Evolutionary conservation across 495 filamentous ascomycete genomes (phyloP).

Genomic region (Lasiosphaeria miniovina): DNA sequence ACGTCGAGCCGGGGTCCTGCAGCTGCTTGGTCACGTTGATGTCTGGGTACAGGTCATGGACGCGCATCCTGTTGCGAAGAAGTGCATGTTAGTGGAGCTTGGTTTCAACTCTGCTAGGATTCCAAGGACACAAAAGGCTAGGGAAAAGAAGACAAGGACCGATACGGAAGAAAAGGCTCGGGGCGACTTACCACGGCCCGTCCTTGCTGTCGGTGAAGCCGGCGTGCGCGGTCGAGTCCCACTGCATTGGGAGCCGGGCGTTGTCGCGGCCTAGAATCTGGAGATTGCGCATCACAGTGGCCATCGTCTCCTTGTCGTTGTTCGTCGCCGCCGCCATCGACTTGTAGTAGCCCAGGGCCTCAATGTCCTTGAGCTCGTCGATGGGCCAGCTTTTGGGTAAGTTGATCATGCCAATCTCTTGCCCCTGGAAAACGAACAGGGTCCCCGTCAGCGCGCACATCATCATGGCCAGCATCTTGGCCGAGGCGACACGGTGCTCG

Average conservation of each 20-base stretch:
- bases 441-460: slow-evolving; percentile 59
- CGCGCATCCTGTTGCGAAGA: slow-evolving; percentile 43
- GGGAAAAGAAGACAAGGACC: too few species aligned
- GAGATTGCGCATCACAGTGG: slow-evolving; percentile 54
- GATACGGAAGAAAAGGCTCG: too few species aligned
- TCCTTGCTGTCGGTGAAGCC: slow-evolving; percentile 25
- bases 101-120: too few species aligned
- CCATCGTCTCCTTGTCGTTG: slow-evolving; percentile 41
- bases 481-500: slow-evolving; percentile 44
- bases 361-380: slow-evolving; percentile 51
- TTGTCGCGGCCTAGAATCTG: slow-evolving; percentile 56
- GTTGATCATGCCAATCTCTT: slow-evolving; percentile 76
- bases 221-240: slow-evolving; percentile 13
- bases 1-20: slow-evolving; percentile 18
- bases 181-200: slow-evolving; percentile 30
- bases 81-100: too few species aligned
- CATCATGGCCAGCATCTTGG: slow-evolving; percentile 56
- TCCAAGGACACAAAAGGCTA: too few species aligned
- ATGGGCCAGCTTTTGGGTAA: slow-evolving; percentile 60
- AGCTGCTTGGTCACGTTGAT: slow-evolving; percentile 52
- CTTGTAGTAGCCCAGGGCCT: not conserved
- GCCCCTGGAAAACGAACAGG: slow-evolving; percentile 71
- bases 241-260: slow-evolving; percentile 55
- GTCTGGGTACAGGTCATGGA: slow-evolving; percentile 50
- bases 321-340: not conserved